phyloP scores from a whole-genome alignment of 2,329 filamentous ascomycete species.

The Coccinonectria pachysandricola region DNA sequence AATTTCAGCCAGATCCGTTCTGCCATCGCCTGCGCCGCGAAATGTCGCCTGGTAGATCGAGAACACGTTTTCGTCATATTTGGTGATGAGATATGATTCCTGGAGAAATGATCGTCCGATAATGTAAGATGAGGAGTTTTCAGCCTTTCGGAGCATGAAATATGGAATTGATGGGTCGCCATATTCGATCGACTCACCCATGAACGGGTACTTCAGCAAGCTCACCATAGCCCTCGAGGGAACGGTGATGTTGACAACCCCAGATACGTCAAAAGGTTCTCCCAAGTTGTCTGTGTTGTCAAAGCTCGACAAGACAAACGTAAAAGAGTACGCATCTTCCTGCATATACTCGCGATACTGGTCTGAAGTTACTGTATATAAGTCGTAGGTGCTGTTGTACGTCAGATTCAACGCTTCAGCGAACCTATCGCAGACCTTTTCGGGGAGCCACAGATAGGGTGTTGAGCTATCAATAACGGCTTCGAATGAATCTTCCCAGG shows the following conservation, averaged over 20 bases:
- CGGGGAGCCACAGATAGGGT: slow-evolving; percentile 54
- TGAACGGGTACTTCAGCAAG: slow-evolving; percentile 39
- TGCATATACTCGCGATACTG: slow-evolving; percentile 39
- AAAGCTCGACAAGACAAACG: slow-evolving; percentile 45
- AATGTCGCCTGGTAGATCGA: slow-evolving; percentile 46
- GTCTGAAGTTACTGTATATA: slow-evolving; percentile 54
- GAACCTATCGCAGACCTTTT: slow-evolving; percentile 51
- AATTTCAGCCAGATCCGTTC: slow-evolving; percentile 33
- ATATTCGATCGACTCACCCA: slow-evolving; percentile 31
- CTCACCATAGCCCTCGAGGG: slow-evolving; percentile 41
- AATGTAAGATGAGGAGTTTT: slow-evolving; percentile 44
- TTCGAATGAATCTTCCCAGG: slow-evolving; percentile 36
- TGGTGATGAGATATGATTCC: slow-evolving; percentile 51
- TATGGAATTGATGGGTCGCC: slow-evolving; percentile 42
- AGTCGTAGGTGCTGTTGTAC: slow-evolving; percentile 51
- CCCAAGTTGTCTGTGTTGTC: slow-evolving; percentile 44
- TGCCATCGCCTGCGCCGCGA: slow-evolving; percentile 30
- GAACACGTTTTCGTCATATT: slow-evolving; percentile 43
- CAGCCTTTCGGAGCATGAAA: slow-evolving; percentile 53
- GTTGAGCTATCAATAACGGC: slow-evolving; percentile 55
- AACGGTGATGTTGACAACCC: slow-evolving; percentile 47
- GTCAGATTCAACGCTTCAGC: slow-evolving; percentile 52
- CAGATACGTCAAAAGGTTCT: slow-evolving; percentile 35
- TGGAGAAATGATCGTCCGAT: slow-evolving; percentile 62
- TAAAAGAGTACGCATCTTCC: slow-evolving; percentile 39